Percentiles rank a stretch among this genome's conserved stretches.
Conservation (phyloP, 2,329 filamentous ascomycete species). For the Phoma sp. region DNA sequence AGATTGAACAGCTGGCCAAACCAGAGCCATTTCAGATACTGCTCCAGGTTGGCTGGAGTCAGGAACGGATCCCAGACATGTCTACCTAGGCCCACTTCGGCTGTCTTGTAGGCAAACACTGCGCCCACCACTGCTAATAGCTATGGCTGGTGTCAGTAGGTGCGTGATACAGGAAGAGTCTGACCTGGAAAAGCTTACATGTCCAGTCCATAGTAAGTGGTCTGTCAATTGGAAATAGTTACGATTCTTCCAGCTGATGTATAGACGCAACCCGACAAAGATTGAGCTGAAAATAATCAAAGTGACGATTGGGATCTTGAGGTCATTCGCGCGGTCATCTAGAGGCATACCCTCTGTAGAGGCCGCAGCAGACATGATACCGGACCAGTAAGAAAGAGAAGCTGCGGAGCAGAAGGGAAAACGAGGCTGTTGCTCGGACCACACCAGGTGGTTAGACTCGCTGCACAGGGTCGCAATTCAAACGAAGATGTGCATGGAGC, state of each 20-base stretch:
- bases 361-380: slow-evolving; percentile 21
- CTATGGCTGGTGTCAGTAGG: slow-evolving; percentile 16
- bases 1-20: slow-evolving; percentile 33
- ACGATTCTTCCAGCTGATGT: slow-evolving; percentile 28
- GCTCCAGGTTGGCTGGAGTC: slow-evolving; percentile 25
- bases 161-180: not conserved
- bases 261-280: slow-evolving; percentile 29
- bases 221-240: slow-evolving; percentile 34
- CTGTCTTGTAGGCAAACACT: slow-evolving; percentile 28
- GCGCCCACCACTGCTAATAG: slow-evolving; percentile 30
- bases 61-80: slow-evolving; percentile 36
- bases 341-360: slow-evolving; percentile 22
- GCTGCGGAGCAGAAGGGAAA: slow-evolving; percentile 3
- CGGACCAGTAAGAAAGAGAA: not conserved
- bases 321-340: slow-evolving; percentile 29
- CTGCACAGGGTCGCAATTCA: not conserved
- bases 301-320: slow-evolving; percentile 30
- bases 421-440: slow-evolving; percentile 7
- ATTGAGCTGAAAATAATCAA: slow-evolving; percentile 32
- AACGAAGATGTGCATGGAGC: slow-evolving; percentile 3
- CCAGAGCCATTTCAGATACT: slow-evolving; percentile 31
- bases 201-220: slow-evolving; percentile 33
- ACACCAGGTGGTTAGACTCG: slow-evolving; percentile 10
- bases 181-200: slow-evolving; percentile 17
- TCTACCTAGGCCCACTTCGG: slow-evolving; percentile 25